Evolutionary conservation across 257 asterid genomes (phyloP).

Genomic region (Leptodermis oblonga): DNA sequence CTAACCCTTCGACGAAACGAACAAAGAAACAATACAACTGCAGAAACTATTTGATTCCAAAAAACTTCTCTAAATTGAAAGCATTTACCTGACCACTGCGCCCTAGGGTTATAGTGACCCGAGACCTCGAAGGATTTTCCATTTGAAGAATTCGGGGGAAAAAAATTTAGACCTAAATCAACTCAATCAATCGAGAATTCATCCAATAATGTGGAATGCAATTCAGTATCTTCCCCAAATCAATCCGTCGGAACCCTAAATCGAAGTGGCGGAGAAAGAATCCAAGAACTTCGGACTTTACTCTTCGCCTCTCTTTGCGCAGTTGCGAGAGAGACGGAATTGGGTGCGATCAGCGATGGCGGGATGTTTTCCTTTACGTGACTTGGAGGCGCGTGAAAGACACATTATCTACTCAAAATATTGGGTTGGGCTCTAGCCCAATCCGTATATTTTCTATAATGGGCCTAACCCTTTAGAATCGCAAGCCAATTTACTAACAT

Average conservation of each 20-base stretch:
- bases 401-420: not conserved
- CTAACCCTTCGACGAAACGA: not conserved
- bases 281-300: not conserved
- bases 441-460: not conserved
- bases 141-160: constrained; percentile 18
- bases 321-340: not conserved
- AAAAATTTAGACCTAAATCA: not conserved
- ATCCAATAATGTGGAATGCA: not conserved
- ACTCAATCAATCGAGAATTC: not conserved
- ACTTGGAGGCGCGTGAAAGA: constrained; percentile 5
- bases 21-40: not conserved
- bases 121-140: constrained; percentile 74
- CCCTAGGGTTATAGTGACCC: constrained; percentile 84
- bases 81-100: constrained; percentile 64
- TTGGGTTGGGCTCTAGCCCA: not conserved
- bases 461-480: not conserved
- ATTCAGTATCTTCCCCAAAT: not conserved
- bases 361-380: constrained; percentile 7
- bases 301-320: not conserved
- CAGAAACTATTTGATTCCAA: not conserved
- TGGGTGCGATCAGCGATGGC: constrained; percentile 7
- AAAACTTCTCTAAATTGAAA: not conserved
- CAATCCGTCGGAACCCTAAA: constrained; percentile 16
- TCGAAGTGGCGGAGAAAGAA: not conserved
- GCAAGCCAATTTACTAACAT: too few relatives aligned